Conservation (phyloP, 176 grass and related monocot species). For the Hyparrhenia diplandra region DNA sequence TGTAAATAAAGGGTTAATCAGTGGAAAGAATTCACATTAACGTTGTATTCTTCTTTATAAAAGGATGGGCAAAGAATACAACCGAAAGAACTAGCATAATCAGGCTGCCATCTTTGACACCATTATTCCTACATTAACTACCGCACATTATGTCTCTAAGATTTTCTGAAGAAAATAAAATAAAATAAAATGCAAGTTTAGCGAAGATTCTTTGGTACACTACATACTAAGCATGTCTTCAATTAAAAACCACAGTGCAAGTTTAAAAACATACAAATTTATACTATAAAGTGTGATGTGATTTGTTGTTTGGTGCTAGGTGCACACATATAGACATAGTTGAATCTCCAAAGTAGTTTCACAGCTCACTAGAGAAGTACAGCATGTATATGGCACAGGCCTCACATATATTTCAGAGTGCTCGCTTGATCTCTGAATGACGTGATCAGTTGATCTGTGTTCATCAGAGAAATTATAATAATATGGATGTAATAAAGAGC, state of each 20-base stretch:
- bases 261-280: not conserved
- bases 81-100: conserved; percentile 34
- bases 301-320: not conserved
- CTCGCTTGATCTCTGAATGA: not conserved
- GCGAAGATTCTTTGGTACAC: not conserved
- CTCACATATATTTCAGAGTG: not conserved
- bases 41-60: conserved; percentile 28
- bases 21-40: conserved; percentile 33
- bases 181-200: not conserved
- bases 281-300: not conserved
- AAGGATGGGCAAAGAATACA: conserved; percentile 18
- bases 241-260: not conserved
- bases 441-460: not conserved
- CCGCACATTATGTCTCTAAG: conserved; percentile 24
- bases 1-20: conserved; percentile 18
- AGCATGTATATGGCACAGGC: not conserved
- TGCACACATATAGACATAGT: not conserved
- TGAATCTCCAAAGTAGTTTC: not conserved
- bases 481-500: conserved; percentile 6
- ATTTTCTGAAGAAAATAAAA: conserved; percentile 14
- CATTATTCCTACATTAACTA: conserved; percentile 9
- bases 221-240: not conserved
- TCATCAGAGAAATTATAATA: not conserved
- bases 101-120: conserved; percentile 38
- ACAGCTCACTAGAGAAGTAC: not conserved